phyloP scores from a whole-genome alignment of 2,329 filamentous ascomycete genomes.

The Stemphylium vesicarium region DNA sequence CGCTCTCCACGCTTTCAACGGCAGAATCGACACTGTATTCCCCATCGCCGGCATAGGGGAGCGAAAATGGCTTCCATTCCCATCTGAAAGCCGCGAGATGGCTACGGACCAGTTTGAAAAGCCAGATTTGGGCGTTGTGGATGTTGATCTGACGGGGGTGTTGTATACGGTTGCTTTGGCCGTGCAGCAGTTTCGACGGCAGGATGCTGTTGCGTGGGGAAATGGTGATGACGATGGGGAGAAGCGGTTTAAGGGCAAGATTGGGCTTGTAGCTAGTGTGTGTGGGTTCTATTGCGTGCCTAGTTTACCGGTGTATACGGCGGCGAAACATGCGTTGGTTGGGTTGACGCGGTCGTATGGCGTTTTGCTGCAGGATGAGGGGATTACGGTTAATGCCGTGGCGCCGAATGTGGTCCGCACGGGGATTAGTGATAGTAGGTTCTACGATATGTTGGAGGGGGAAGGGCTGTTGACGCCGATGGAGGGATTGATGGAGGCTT shows the following conservation, averaged over 20 bases:
- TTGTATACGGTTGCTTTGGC: constrained; percentile 52
- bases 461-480: constrained; percentile 49
- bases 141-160: constrained; percentile 53
- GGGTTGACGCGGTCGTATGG: constrained; percentile 52
- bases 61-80: constrained; percentile 42
- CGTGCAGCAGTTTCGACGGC: constrained; percentile 54
- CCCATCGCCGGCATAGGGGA: constrained; percentile 53
- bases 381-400: constrained; percentile 53
- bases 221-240: constrained; percentile 3
- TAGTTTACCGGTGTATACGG: constrained; percentile 53
- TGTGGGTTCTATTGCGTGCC: constrained; percentile 54
- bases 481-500: constrained; percentile 50
- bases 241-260: constrained; percentile 46
- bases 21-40: constrained; percentile 50
- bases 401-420: constrained; percentile 53
- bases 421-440: constrained; percentile 45
- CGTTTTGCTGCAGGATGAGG: constrained; percentile 48
- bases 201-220: constrained; percentile 37
- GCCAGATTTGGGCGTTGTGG: constrained; percentile 49
- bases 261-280: constrained; percentile 46
- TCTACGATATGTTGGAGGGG: constrained; percentile 49
- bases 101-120: constrained; percentile 41
- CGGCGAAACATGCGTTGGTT: constrained; percentile 51
- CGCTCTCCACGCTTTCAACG: constrained; percentile 43
- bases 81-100: constrained; percentile 15